Evolutionary conservation across 2,329 filamentous ascomycete species (phyloP).

Genomic region (Tolypocladium endophyticum): DNA sequence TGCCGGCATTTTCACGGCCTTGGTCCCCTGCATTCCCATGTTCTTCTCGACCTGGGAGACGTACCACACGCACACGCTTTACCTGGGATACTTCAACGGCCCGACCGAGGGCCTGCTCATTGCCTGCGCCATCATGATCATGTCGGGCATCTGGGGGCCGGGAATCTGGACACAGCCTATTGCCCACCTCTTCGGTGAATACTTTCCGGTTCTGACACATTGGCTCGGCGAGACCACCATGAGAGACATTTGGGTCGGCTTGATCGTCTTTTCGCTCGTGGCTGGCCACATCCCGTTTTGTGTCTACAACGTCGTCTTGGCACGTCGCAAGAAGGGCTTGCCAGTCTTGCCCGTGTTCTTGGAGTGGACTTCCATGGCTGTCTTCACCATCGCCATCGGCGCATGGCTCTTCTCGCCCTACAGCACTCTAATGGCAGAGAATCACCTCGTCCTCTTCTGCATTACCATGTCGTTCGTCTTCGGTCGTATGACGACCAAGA

Average conservation of each 20-base stretch:
- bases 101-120: slow-evolving; percentile 92
- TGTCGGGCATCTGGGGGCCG: slow-evolving; percentile 81
- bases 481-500: slow-evolving; percentile 96
- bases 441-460: slow-evolving; percentile 87
- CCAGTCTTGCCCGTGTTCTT: slow-evolving; percentile 76
- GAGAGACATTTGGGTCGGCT: slow-evolving; percentile 76
- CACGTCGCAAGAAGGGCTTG: slow-evolving; percentile 60
- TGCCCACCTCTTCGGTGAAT: slow-evolving; percentile 51
- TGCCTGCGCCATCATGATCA: slow-evolving; percentile 74
- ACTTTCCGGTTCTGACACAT: slow-evolving; percentile 39
- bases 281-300: slow-evolving; percentile 78
- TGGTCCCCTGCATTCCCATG: slow-evolving; percentile 91
- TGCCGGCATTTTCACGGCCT: slow-evolving; percentile 80
- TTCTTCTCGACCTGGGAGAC: slow-evolving; percentile 99
- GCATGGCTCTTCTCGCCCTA: slow-evolving; percentile 87
- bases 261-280: slow-evolving; percentile 56
- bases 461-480: slow-evolving; percentile 95
- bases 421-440: slow-evolving; percentile 69
- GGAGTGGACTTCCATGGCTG: slow-evolving; percentile 85
- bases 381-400: slow-evolving; percentile 65
- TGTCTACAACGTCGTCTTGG: slow-evolving; percentile 72
- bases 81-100: slow-evolving; percentile 92
- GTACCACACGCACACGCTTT: slow-evolving; percentile 95
- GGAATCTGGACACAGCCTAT: slow-evolving; percentile 76
- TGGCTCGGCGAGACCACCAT: slow-evolving; percentile 63